Base-by-base conservation (phyloP, 2,329 filamentous ascomycete genomes). In the Pseudopithomyces maydicus region DNA sequence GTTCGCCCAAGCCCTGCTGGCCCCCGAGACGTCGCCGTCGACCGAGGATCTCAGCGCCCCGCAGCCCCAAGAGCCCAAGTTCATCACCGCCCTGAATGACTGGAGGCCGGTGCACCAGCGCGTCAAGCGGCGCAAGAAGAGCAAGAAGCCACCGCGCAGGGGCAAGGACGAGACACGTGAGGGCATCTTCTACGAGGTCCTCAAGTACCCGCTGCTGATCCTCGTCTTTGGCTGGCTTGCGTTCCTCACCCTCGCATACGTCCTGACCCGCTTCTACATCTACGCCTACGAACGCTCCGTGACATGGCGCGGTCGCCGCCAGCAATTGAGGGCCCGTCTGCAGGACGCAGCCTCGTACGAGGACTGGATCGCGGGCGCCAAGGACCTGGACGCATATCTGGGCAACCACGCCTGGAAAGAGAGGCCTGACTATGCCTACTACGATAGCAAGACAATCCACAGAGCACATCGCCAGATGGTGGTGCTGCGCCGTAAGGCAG, bases 31-130 rank as follows among this genome's bases (percentile, higher is more conserved):
- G 1, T 83, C 88, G 39, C 87, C 90, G 35, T 87, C 84, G 12
- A 81, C 85, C 47, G 78, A 83, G 47, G 87, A 89, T 75, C 78
- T 73, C 42, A 69, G 77, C 48, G 61, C 74, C 69, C 58, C 81
- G 65, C 62, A 80, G 78, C 71, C 78, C 70, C 57, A 78, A 72
- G 55, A 59, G 0, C 66, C 64, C 15, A 61, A 85, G 48, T 92
- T 93, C 73, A 91, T 98, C 68, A 90, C 91, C 3, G 94, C 95
- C 39, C 87, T 96, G 71, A 96, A 96, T 74, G 95, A 99, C 80
- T 99, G 95, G 95, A 88, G 91, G 15, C 95, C 95, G 0, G 86
- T 98, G 12, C 88, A 90, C 65, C 86, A 94, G 72, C 88, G 85
- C 55, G 83, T 93, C 20, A 81, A 82, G 56, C 73, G 74, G 58